Evolutionary conservation across 495 filamentous ascomycete genomes (phyloP).

Genomic region (Podospora comata): DNA sequence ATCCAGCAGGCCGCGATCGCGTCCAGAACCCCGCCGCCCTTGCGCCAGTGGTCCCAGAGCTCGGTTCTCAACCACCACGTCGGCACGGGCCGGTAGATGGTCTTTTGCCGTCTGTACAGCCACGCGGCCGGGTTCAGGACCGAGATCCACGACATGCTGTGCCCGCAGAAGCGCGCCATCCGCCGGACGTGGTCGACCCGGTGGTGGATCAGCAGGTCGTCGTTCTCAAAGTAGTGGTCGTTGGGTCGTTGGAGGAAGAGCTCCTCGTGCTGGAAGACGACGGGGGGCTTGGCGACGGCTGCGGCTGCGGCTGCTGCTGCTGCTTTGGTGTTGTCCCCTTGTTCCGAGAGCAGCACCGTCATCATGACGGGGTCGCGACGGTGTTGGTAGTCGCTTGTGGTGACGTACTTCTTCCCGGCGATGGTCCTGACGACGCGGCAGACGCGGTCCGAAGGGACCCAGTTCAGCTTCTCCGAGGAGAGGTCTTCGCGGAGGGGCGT

Average conservation of each 20-base stretch:
- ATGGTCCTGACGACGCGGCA: slow-evolving; percentile 20
- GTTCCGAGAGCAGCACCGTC: slow-evolving; percentile 18
- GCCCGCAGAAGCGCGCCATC: slow-evolving; percentile 15
- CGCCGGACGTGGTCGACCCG: slow-evolving; percentile 12
- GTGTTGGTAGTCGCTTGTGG: slow-evolving; percentile 27
- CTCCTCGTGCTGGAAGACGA: slow-evolving; percentile 26
- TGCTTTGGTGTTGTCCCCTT: background rate
- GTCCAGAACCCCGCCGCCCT: slow-evolving; percentile 53
- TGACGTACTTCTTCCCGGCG: slow-evolving; percentile 16
- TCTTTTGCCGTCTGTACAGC: slow-evolving; percentile 19
- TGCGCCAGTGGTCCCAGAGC: slow-evolving; percentile 65
- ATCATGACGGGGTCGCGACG: slow-evolving; percentile 27
- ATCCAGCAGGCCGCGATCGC: slow-evolving; percentile 62
- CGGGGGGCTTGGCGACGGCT: slow-evolving; percentile 14
- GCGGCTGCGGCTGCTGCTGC: no score
- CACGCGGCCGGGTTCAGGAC: slow-evolving; percentile 19
- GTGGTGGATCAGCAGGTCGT: slow-evolving; percentile 29
- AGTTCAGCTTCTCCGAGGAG: slow-evolving; percentile 16
- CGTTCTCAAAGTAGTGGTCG: slow-evolving; percentile 24
- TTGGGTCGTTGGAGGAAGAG: slow-evolving; percentile 21
- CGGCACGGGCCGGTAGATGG: slow-evolving; percentile 33
- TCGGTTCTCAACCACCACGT: slow-evolving; percentile 57
- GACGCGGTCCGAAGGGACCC: slow-evolving; percentile 27
- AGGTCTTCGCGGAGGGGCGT: slow-evolving; percentile 14
- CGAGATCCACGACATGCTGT: slow-evolving; percentile 1